phyloP scores from a whole-genome alignment of 768 basidiomycete species.

The Suillus sp. region DNA sequence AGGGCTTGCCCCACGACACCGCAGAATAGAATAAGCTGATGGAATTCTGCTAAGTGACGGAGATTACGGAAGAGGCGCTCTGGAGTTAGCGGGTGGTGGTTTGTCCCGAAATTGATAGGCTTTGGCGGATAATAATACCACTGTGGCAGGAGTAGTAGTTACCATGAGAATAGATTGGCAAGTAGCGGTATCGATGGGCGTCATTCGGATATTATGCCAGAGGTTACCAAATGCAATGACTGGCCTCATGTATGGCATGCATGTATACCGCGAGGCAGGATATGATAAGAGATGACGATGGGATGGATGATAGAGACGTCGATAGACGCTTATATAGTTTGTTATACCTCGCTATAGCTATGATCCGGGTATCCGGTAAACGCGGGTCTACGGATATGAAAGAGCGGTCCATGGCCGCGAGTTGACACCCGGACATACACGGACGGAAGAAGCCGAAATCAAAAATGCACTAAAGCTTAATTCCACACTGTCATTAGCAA shows the following conservation, averaged over 20 bases:
- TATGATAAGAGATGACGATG: too few relatives aligned
- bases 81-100: conserved; percentile 26
- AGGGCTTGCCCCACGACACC: conserved; percentile 5
- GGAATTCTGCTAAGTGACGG: conserved; percentile 21
- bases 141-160: conserved; percentile 3
- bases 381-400: conserved; percentile 38
- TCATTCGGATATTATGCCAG: too few relatives aligned
- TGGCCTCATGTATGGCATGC: too few relatives aligned
- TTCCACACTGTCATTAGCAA: conserved; percentile 27
- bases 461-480: conserved; percentile 36
- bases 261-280: too few relatives aligned
- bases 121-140: conserved; percentile 34
- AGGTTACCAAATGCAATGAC: too few relatives aligned
- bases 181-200: too few relatives aligned
- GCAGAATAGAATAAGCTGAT: not conserved
- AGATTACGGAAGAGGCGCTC: conserved; percentile 35
- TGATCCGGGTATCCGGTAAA: too few relatives aligned
- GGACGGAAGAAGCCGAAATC: conserved; percentile 33
- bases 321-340: too few relatives aligned
- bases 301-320: too few relatives aligned
- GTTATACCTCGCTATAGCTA: too few relatives aligned
- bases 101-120: conserved; percentile 31
- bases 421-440: conserved; percentile 37
- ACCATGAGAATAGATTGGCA: conserved; percentile 19
- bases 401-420: conserved; percentile 19